Conservation (phyloP, 768 basidiomycete species). For the Trametes cinnabarina region DNA sequence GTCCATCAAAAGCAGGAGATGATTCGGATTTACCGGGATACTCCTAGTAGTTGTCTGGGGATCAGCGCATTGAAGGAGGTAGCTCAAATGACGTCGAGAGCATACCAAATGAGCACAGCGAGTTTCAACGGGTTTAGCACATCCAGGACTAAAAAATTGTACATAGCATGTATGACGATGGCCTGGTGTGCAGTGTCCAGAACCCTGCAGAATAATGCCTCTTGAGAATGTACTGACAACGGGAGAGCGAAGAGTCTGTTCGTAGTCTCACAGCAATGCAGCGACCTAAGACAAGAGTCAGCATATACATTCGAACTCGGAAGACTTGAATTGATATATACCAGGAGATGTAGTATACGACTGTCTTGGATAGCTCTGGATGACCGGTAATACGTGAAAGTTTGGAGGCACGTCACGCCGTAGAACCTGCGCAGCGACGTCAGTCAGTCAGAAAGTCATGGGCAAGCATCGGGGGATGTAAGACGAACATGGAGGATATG, state of each 20-base stretch:
- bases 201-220: neutral
- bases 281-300: neutral
- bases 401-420: conserved; percentile 2
- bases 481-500: neutral
- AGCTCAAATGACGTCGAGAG: too few relatives aligned
- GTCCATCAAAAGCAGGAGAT: too few relatives aligned
- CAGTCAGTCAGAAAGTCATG: neutral
- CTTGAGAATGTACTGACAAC: neutral
- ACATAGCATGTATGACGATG: neutral
- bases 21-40: neutral
- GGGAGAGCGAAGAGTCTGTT: neutral
- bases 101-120: neutral
- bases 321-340: neutral
- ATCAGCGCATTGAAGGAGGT: too few relatives aligned
- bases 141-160: neutral
- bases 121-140: neutral
- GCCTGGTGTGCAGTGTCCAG: neutral
- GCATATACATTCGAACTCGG: neutral
- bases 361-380: neutral
- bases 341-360: neutral
- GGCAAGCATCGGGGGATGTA: neutral
- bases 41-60: neutral
- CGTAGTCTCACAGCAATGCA: neutral
- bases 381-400: neutral
- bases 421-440: neutral